These are phyloP conservation scores for Umbelopsis sp. DNA, from an alignment of 192 early-diverging fungal species.

Conservation along the genomic window DNA sequence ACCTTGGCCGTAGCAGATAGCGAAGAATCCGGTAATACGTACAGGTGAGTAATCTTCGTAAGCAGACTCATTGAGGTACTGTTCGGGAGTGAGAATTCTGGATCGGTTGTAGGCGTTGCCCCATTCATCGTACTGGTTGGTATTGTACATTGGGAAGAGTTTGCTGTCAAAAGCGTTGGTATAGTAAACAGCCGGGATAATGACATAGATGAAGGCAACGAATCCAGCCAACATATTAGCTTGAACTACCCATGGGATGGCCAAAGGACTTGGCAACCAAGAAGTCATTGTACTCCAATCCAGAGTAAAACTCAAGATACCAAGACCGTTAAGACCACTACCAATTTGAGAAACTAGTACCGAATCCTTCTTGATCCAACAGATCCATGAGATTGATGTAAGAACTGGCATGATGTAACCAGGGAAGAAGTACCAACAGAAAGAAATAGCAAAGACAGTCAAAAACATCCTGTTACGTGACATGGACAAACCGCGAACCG, in stretches of 20 bases:
- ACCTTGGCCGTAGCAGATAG: slow-evolving; percentile 65
- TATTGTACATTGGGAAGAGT: slow-evolving; percentile 67
- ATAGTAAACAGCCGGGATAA: slow-evolving; percentile 75
- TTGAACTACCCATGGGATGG: slow-evolving; percentile 72
- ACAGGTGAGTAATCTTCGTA: slow-evolving; percentile 66
- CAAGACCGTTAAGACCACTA: slow-evolving; percentile 64
- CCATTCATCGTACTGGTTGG: slow-evolving; percentile 58
- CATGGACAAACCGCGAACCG: slow-evolving; percentile 27
- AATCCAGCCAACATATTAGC: slow-evolving; percentile 75
- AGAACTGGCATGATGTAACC: slow-evolving; percentile 70
- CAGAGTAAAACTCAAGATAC: slow-evolving; percentile 68
- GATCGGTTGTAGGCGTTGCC: slow-evolving; percentile 59
- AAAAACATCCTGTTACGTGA: slow-evolving; percentile 51
- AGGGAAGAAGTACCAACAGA: slow-evolving; percentile 64
- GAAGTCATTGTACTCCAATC: slow-evolving; percentile 77
- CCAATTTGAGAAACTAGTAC: slow-evolving; percentile 53
- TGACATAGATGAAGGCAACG: slow-evolving; percentile 75
- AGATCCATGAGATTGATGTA: slow-evolving; percentile 65
- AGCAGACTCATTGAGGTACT: slow-evolving; percentile 52
- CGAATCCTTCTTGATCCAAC: slow-evolving; percentile 58
- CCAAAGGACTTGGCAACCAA: slow-evolving; percentile 62
- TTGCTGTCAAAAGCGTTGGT: slow-evolving; percentile 57
- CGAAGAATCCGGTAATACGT: slow-evolving; percentile 70
- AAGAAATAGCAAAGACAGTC: slow-evolving; percentile 43
- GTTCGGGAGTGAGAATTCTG: slow-evolving; percentile 58